These are phyloP conservation scores for Mycena olivaceomarginata DNA, from an alignment of 768 basidiomycete species.

Conservation along the genomic window DNA sequence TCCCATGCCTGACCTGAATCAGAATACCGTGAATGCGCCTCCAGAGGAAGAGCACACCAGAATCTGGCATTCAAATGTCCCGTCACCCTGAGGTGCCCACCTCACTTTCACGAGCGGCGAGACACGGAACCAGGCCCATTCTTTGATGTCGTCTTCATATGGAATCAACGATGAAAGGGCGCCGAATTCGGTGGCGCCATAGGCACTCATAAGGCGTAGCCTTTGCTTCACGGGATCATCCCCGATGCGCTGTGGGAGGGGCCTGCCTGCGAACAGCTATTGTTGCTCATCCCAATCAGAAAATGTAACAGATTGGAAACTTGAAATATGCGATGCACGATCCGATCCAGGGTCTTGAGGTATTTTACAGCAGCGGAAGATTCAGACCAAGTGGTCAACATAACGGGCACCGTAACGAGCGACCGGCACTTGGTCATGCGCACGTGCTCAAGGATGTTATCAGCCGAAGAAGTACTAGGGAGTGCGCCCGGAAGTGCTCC, in stretches of 20 bases:
- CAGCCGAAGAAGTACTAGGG: slow-evolving; percentile 57
- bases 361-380: slow-evolving; percentile 48
- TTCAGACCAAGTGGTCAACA: slow-evolving; percentile 52
- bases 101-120: slow-evolving; percentile 43
- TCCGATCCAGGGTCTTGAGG: slow-evolving; percentile 48
- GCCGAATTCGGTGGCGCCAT: slow-evolving; percentile 58
- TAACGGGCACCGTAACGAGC: slow-evolving; percentile 55
- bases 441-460: slow-evolving; percentile 43
- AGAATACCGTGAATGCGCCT: too few relatives aligned
- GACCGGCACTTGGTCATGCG: slow-evolving; percentile 43
- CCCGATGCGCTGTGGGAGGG: too few relatives aligned
- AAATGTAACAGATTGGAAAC: not conserved
- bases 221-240: slow-evolving; percentile 53
- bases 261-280: slow-evolving; percentile 54
- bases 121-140: slow-evolving; percentile 58
- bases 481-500: slow-evolving; percentile 37
- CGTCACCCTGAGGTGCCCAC: slow-evolving; percentile 60
- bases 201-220: slow-evolving; percentile 41
- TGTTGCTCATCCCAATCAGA: slow-evolving; percentile 26
- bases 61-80: slow-evolving; percentile 60
- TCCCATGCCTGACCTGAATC: too few relatives aligned
- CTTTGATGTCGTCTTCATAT: slow-evolving; percentile 42
- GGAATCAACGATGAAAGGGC: slow-evolving; percentile 39
- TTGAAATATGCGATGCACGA: slow-evolving; percentile 50
- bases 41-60: slow-evolving; percentile 50